Evolutionary conservation across 1,284 basidiomycete genomes (phyloP).

Genomic region (Clitocybe nebularis): DNA sequence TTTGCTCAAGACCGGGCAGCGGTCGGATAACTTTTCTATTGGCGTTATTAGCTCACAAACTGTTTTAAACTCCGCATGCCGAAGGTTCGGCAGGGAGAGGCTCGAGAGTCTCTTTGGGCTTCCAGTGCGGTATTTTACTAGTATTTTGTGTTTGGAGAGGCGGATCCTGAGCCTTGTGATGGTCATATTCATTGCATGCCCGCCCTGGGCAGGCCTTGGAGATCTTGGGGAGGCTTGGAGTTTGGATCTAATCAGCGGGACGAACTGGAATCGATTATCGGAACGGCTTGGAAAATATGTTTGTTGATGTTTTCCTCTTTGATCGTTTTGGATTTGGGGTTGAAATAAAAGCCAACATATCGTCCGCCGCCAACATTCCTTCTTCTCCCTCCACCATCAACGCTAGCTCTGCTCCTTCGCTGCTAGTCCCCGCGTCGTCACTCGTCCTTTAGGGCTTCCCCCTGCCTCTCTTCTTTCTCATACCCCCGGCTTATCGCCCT

Average conservation of each 20-base stretch:
- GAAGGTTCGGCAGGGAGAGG: background rate
- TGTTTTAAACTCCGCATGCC: conserved; percentile 1
- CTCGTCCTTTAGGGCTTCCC: conserved; percentile 17
- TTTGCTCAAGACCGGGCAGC: background rate
- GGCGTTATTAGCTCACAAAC: background rate
- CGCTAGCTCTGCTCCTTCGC: conserved; percentile 16
- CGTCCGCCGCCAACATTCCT: conserved; percentile 21
- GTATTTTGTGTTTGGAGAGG: background rate
- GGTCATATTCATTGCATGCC: background rate
- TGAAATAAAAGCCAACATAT: conserved; percentile 28
- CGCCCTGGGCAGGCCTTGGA: background rate
- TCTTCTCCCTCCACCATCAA: conserved; percentile 20
- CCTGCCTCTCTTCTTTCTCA: conserved; percentile 18
- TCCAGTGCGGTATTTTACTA: background rate
- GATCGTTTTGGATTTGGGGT: conserved; percentile 20
- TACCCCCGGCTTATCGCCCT: conserved; percentile 14
- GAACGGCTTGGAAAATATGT: conserved; percentile 15
- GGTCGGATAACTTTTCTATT: background rate
- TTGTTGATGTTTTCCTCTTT: conserved; percentile 25
- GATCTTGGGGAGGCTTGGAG: conserved; percentile 1
- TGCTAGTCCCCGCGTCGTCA: conserved; percentile 11
- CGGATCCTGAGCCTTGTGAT: background rate
- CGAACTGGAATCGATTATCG: conserved; percentile 8
- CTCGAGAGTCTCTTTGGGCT: too few relatives aligned
- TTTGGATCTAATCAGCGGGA: conserved; percentile 1